phyloP scores from a whole-genome alignment of 257 asterid species.

The Asclepias syriaca region DNA sequence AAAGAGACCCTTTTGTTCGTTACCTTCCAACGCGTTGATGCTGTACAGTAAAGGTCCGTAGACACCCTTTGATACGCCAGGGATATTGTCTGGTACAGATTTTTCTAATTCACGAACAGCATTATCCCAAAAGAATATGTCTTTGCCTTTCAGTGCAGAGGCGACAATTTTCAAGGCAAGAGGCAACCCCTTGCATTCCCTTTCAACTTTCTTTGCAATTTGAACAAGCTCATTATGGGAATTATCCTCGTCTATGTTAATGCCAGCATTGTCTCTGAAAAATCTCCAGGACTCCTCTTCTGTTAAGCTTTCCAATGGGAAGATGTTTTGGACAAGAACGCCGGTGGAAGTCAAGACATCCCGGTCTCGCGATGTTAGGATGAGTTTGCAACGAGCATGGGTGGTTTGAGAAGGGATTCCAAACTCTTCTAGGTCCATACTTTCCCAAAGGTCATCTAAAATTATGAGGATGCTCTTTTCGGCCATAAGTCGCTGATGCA shows the following conservation, averaged over 20 bases:
- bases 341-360: not conserved
- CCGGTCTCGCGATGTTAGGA: conserved; percentile 5
- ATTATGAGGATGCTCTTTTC: conserved; percentile 9
- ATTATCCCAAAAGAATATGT: conserved; percentile 4
- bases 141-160: not conserved
- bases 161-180: conserved; percentile 26
- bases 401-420: conserved; percentile 15
- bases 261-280: conserved; percentile 7
- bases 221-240: not conserved
- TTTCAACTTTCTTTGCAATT: conserved; percentile 4
- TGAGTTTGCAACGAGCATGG: conserved; percentile 15
- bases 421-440: conserved; percentile 4
- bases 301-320: not conserved
- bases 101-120: conserved; percentile 1
- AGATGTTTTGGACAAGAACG: not conserved
- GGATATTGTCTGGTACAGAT: not conserved
- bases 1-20: conserved; percentile 14
- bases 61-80: not conserved
- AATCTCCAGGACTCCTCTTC: conserved; percentile 20
- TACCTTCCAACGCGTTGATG: conserved; percentile 14
- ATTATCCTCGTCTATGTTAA: no score
- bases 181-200: conserved; percentile 24
- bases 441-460: conserved; percentile 29
- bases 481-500: not conserved
- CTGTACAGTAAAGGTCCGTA: conserved; percentile 17